These are phyloP conservation scores for Alternaria triticimaculans DNA, from an alignment of 2,329 filamentous ascomycete genomes.

Conservation along the genomic window DNA sequence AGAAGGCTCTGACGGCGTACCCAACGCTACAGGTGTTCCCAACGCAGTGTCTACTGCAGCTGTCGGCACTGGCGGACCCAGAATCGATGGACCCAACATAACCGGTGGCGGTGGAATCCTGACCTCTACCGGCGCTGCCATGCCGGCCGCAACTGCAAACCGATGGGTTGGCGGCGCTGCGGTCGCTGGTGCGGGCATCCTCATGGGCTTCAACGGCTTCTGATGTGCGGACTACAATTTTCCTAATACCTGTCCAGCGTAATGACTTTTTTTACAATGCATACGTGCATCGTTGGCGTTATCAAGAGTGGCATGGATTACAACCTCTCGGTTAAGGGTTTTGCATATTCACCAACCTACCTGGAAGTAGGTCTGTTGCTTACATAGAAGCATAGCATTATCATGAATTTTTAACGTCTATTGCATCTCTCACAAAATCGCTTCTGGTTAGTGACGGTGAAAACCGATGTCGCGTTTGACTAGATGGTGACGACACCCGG, in stretches of 20 bases:
- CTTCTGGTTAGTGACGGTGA: neutral
- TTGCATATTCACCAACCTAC: neutral
- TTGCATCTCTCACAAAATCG: neutral
- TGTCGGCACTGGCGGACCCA: conserved; percentile 53
- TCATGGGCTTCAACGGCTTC: conserved; percentile 44
- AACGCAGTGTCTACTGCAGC: conserved; percentile 59
- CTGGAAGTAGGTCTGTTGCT: neutral
- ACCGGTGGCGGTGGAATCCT: conserved; percentile 10
- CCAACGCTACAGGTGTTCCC: conserved; percentile 59
- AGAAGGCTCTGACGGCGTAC: conserved; percentile 56
- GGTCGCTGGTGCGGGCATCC: conserved; percentile 36
- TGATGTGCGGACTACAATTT: conserved; percentile 19
- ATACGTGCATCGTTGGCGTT: conserved; percentile 12
- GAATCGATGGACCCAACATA: conserved; percentile 43
- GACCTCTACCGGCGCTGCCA: conserved; percentile 21
- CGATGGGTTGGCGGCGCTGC: conserved; percentile 42
- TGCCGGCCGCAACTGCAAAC: conserved; percentile 33
- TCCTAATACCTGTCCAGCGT: conserved; percentile 8
- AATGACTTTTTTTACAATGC: conserved; percentile 7
- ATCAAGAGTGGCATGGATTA: neutral
- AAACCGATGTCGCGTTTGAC: neutral
- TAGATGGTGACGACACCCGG: neutral
- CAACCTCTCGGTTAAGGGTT: neutral
- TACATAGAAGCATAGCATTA: neutral
- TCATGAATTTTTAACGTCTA: neutral